Conservation (phyloP, 2,329 filamentous ascomycete species). For the Alternaria sp. region DNA sequence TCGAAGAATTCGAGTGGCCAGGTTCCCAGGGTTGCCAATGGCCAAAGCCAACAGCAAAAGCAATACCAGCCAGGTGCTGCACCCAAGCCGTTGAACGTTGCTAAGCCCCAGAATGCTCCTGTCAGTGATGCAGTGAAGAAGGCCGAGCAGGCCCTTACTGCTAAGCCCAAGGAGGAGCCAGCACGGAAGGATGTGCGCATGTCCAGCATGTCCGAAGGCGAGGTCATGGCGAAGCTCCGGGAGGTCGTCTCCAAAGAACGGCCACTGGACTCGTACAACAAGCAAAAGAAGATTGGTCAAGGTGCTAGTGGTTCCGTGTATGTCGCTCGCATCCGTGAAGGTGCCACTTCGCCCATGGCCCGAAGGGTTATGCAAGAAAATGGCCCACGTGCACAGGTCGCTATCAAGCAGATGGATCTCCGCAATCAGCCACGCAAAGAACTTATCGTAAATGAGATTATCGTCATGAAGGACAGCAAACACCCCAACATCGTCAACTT, state of each 20-base stretch:
- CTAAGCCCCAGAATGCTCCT: slow-evolving; percentile 56
- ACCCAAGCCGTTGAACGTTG: slow-evolving; percentile 62
- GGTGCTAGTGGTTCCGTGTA: slow-evolving; percentile 98
- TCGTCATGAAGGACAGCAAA: slow-evolving; percentile 99
- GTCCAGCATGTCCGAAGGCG: slow-evolving; percentile 96
- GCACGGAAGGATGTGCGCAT: slow-evolving; percentile 93
- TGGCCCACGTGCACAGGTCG: slow-evolving; percentile 84
- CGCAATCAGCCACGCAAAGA: slow-evolving; percentile 97
- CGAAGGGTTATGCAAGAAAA: slow-evolving; percentile 79
- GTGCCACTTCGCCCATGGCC: slow-evolving; percentile 79
- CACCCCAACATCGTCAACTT: slow-evolving; percentile 99
- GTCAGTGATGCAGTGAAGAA: slow-evolving; percentile 78
- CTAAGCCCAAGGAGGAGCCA: slow-evolving; percentile 70
- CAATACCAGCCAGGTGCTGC: slow-evolving; percentile 54
- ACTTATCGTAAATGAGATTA: slow-evolving; percentile 98
- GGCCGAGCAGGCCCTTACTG: slow-evolving; percentile 83
- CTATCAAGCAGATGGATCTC: slow-evolving; percentile 99
- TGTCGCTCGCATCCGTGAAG: slow-evolving; percentile 92
- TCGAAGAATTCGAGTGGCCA: slow-evolving; percentile 45
- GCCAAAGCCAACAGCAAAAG: slow-evolving; percentile 46
- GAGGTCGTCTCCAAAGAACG: slow-evolving; percentile 96
- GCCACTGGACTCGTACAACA: slow-evolving; percentile 93
- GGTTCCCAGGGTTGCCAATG: slow-evolving; percentile 53
- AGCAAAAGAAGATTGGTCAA: slow-evolving; percentile 99
- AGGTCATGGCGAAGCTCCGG: slow-evolving; percentile 95